phyloP scores from a whole-genome alignment of 2,329 filamentous ascomycete genomes.

The Stemphylium vesicarium region DNA sequence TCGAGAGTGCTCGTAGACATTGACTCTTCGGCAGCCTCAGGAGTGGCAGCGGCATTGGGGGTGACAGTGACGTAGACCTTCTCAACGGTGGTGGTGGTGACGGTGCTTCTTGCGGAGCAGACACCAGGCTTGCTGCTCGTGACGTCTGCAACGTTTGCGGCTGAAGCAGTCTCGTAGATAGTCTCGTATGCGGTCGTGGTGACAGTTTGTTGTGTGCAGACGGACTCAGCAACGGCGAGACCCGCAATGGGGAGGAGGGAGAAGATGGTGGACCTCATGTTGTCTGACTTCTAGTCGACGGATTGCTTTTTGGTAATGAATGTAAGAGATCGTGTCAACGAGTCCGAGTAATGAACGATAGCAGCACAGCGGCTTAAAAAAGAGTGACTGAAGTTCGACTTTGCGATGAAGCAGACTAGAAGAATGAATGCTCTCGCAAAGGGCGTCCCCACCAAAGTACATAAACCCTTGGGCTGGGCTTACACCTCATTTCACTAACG shows the following conservation, averaged over 20 bases:
- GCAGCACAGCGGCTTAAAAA: constrained; percentile 40
- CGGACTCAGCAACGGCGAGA: constrained; percentile 31
- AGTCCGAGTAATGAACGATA: constrained; percentile 29
- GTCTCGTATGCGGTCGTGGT: constrained; percentile 22
- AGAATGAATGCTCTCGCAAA: constrained; percentile 13
- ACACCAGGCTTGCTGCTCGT: constrained; percentile 4
- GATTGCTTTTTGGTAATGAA: neutral
- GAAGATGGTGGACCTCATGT: constrained; percentile 38
- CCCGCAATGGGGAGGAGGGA: constrained; percentile 35
- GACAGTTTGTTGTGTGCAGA: constrained; percentile 28
- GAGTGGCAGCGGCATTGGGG: neutral
- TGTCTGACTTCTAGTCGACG: constrained; percentile 11
- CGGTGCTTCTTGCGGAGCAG: constrained; percentile 18
- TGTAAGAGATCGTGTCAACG: constrained; percentile 15
- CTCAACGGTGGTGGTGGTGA: constrained; percentile 26
- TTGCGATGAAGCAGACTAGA: constrained; percentile 14
- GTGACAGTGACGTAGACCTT: constrained; percentile 36
- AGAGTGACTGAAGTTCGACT: constrained; percentile 20
- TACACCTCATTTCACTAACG: constrained; percentile 24
- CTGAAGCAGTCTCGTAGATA: constrained; percentile 10
- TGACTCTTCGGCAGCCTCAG: constrained; percentile 15
- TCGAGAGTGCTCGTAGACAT: constrained; percentile 21
- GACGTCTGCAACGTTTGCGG: neutral
- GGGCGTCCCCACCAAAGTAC: constrained; percentile 17
- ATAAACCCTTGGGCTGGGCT: constrained; percentile 19